Evolutionary conservation across 148 eudicot species (phyloP).

Genomic region (Dysphania ambrosioides): DNA sequence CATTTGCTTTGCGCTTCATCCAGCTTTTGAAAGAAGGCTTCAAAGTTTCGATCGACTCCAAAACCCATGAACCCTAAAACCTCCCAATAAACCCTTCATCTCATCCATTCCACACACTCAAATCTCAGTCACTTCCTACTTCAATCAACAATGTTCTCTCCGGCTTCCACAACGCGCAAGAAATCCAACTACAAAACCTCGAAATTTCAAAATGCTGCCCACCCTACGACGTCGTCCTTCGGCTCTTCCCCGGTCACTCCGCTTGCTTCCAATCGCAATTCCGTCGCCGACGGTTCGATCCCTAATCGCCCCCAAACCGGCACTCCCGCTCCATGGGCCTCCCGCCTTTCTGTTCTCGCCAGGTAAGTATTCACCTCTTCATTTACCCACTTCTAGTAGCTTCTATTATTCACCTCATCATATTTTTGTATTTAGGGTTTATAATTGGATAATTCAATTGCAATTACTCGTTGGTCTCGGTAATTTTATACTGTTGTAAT

Average conservation of each 20-base stretch:
- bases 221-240: background rate
- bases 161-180: constrained; percentile 49
- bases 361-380: constrained; percentile 35
- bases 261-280: constrained; percentile 27
- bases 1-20: background rate
- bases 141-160: constrained; percentile 50
- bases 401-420: background rate
- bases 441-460: background rate
- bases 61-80: constrained; percentile 13
- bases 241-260: constrained; percentile 60
- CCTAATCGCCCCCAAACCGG: constrained; percentile 81
- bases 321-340: constrained; percentile 93
- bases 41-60: background rate
- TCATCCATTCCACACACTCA: background rate
- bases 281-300: constrained; percentile 22
- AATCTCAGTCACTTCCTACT: background rate
- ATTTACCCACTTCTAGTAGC: background rate
- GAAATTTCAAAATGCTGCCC: constrained; percentile 30
- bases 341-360: constrained; percentile 79
- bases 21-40: background rate
- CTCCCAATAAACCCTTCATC: constrained; percentile 12
- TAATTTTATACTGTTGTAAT: no score
- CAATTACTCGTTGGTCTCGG: background rate
- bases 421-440: background rate
- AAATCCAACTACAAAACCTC: constrained; percentile 35